Evolutionary conservation across 164 flowering plant species (phyloP).

Genomic region (Vitis cinerea): DNA sequence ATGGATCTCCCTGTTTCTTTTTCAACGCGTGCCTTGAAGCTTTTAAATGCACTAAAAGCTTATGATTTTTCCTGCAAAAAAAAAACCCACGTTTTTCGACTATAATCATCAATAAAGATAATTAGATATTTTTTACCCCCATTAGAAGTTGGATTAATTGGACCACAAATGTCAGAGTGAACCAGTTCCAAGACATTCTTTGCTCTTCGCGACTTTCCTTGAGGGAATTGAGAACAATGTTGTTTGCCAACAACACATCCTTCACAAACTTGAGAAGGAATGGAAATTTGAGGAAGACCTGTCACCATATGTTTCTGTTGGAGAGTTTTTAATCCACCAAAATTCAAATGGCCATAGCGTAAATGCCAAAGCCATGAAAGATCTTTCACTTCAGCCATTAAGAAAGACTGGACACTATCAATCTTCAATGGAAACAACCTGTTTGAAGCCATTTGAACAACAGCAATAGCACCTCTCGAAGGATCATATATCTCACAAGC

Average conservation of each 20-base stretch:
- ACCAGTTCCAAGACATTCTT: not conserved
- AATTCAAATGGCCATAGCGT: too few species aligned
- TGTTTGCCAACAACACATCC: constrained; percentile 1
- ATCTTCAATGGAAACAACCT: too few species aligned
- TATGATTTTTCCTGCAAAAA: not conserved
- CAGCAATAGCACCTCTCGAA: too few species aligned
- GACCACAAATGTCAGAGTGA: constrained; percentile 9
- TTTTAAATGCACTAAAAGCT: too few species aligned
- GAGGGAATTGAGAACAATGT: not conserved
- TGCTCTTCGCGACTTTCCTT: constrained; percentile 12
- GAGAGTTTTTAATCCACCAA: too few species aligned
- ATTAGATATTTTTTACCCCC: not conserved
- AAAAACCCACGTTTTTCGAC: constrained; percentile 1
- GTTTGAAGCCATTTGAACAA: too few species aligned
- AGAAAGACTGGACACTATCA: not conserved
- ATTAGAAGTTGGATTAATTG: constrained; percentile 12
- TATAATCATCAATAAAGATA: too few species aligned
- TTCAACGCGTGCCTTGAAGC: too few species aligned
- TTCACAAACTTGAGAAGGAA: constrained; percentile 5
- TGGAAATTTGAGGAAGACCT: constrained; percentile 8
- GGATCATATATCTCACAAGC: too few species aligned
- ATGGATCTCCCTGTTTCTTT: not conserved
- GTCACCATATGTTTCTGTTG: not conserved
- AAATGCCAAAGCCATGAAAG: too few species aligned
- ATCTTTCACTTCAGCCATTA: too few species aligned